Base-by-base conservation (phyloP, 75 land plant species). In the Cupressus sempervirens region DNA sequence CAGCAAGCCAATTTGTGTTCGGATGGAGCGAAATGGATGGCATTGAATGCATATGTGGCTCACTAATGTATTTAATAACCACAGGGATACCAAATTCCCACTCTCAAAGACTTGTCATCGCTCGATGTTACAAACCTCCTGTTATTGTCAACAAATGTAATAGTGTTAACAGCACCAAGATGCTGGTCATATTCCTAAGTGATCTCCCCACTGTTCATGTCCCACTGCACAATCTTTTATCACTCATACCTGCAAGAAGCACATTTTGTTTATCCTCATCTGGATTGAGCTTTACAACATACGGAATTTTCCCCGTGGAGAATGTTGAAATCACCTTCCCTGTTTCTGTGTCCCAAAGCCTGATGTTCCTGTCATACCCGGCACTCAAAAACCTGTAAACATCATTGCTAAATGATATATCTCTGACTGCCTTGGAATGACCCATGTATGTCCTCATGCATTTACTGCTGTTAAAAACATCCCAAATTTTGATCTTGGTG, bases 161-260 rank as follows among this genome's bases (percentile, higher is more conserved):
- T 97, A 8, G 99, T 97, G 85, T 97, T 97, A 23, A 97, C 99
- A 45, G 99, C 98, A 1, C 97, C 98, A 26, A 97, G 87, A 88
- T 97, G 99, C 86, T 97, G 99, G 85, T 97, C 98, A 91, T 50
- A 50, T 50, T 50, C 53, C 53, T 50, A 15, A 50, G 53, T 50
- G 53, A 50, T 50, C 53, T 50, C 87, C 16, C 98, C 96, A 30
- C 90, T 88, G 76, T 93, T 95, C 91, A 95, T 92, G 88, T 97
- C 99, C 99, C 99, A 97, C 88, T 97, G 98, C 29, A 97, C 99
- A 68, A 97, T 95, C 93, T 97, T 97, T 95, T 95, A 87, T 97
- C 98, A 84, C 96, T 97, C 96, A 95, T 97, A 26, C 97, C 99
- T 9, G 97, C 99, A 50, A 97, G 87, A 36, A 97, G 84, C 82